Percentiles rank a stretch among this genome's conserved stretches.
Evolutionary conservation across 495 filamentous ascomycete species (phyloP).

Genomic region (Rusavskia elegans): DNA sequence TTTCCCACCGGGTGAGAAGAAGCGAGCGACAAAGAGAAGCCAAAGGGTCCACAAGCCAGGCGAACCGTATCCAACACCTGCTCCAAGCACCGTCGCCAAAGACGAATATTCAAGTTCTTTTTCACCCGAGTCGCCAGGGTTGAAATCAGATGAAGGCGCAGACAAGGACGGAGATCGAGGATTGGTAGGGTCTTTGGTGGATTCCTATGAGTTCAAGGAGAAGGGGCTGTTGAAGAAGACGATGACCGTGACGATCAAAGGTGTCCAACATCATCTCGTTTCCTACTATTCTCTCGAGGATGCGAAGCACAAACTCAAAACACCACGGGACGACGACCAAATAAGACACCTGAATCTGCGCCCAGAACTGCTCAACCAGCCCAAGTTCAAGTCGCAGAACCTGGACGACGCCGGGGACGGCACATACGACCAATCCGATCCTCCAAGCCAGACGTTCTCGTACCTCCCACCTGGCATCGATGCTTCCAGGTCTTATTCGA

Average conservation of each 20-base stretch:
- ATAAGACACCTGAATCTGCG: slow-evolving; percentile 42
- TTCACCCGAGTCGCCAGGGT: slow-evolving; percentile 26
- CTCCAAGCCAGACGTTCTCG: slow-evolving; percentile 19
- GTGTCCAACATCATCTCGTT: slow-evolving; percentile 64
- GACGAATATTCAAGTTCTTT: slow-evolving; percentile 28
- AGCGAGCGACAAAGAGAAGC: slow-evolving; percentile 62
- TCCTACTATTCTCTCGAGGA: slow-evolving; percentile 81
- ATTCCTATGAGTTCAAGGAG: slow-evolving; percentile 77
- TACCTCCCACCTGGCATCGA: slow-evolving; percentile 5
- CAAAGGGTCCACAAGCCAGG: slow-evolving; percentile 25
- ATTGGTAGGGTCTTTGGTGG: slow-evolving; percentile 65
- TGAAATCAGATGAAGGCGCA: slow-evolving; percentile 24
- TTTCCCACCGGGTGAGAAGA: slow-evolving; percentile 80
- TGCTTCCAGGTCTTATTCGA: slow-evolving; percentile 1
- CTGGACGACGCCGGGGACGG: slow-evolving; percentile 39
- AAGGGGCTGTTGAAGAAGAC: slow-evolving; percentile 85
- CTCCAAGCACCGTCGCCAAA: slow-evolving; percentile 17
- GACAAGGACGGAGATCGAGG: slow-evolving; percentile 45
- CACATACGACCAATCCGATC: slow-evolving; percentile 23
- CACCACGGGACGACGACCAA: slow-evolving; percentile 40
- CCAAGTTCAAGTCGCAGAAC: slow-evolving; percentile 51
- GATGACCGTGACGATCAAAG: slow-evolving; percentile 56
- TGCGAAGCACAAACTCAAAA: slow-evolving; percentile 39
- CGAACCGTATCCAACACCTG: slow-evolving; percentile 32
- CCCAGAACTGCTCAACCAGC: slow-evolving; percentile 40